Evolutionary conservation across 768 basidiomycete genomes (phyloP).

Genomic region (Mycena crocata): DNA sequence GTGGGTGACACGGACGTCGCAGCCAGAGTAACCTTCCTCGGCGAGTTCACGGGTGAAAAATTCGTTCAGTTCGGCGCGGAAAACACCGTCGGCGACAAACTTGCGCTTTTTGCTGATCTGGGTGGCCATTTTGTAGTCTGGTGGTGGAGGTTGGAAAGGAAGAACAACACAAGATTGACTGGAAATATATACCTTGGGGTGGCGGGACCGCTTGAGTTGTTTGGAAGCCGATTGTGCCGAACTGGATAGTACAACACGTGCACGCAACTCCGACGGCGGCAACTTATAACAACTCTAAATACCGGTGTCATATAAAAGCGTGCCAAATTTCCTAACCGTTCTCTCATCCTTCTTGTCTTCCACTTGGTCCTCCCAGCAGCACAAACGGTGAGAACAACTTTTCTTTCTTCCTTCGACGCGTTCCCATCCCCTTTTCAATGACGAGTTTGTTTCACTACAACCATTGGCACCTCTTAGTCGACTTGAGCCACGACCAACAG

Average conservation of each 20-base stretch:
- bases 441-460: slow-evolving; percentile 81
- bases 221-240: not conserved
- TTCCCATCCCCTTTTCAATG: too few relatives aligned
- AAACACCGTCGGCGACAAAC: slow-evolving; percentile 98
- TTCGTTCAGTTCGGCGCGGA: slow-evolving; percentile 98
- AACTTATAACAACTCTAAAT: too few relatives aligned
- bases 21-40: slow-evolving; percentile 99
- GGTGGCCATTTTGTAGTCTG: slow-evolving; percentile 71
- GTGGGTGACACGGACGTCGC: slow-evolving; percentile 99
- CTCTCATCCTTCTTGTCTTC: too few relatives aligned
- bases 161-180: slow-evolving; percentile 6
- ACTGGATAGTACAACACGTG: not conserved
- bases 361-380: too few relatives aligned
- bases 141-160: not conserved
- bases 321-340: too few relatives aligned
- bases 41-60: slow-evolving; percentile 99
- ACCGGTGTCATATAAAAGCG: too few relatives aligned
- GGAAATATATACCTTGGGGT: slow-evolving; percentile 30
- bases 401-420: slow-evolving; percentile 26
- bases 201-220: slow-evolving; percentile 6
- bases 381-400: slow-evolving; percentile 44
- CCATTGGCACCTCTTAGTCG: slow-evolving; percentile 97
- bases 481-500: slow-evolving; percentile 60
- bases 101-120: slow-evolving; percentile 99
- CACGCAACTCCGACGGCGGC: too few relatives aligned